phyloP scores from a whole-genome alignment of 441 rosid genomes.

The Erodium texanum region DNA sequence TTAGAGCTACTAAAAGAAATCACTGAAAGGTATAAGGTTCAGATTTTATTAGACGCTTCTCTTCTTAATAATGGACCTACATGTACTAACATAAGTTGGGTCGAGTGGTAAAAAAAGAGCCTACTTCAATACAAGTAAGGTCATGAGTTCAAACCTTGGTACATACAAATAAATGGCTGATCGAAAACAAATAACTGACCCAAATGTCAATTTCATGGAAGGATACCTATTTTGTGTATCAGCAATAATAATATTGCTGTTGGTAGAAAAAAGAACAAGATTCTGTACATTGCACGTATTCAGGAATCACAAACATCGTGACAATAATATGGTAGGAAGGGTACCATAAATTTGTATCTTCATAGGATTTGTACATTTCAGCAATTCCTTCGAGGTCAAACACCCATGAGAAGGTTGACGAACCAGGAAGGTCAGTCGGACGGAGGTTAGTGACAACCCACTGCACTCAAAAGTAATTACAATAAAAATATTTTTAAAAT shows the following conservation, averaged over 20 bases:
- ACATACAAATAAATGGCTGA: too few species aligned
- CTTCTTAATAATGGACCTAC: neutral
- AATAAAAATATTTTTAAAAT: neutral
- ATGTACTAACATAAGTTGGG: too few species aligned
- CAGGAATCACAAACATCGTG: neutral
- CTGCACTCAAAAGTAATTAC: constrained; percentile 28
- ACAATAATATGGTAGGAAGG: neutral
- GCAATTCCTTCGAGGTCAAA: constrained; percentile 76
- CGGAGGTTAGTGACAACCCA: constrained; percentile 85
- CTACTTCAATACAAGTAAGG: too few species aligned
- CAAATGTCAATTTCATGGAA: neutral
- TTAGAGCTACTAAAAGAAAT: neutral
- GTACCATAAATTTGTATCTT: constrained; percentile 88
- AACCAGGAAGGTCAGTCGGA: constrained; percentile 30
- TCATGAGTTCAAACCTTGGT: too few species aligned
- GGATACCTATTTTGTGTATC: neutral
- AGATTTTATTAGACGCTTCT: neutral
- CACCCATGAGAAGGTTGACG: constrained; percentile 61
- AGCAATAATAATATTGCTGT: neutral
- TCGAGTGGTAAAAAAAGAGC: too few species aligned
- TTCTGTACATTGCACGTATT: neutral
- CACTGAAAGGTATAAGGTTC: neutral
- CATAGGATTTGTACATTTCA: constrained; percentile 74
- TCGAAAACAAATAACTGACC: neutral
- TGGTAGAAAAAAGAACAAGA: neutral